A percentile compares a stretch with the other conserved stretches of the same genome.
Evolutionary conservation across 306 rosid genomes (phyloP).

Genomic region (Quercus suber): DNA sequence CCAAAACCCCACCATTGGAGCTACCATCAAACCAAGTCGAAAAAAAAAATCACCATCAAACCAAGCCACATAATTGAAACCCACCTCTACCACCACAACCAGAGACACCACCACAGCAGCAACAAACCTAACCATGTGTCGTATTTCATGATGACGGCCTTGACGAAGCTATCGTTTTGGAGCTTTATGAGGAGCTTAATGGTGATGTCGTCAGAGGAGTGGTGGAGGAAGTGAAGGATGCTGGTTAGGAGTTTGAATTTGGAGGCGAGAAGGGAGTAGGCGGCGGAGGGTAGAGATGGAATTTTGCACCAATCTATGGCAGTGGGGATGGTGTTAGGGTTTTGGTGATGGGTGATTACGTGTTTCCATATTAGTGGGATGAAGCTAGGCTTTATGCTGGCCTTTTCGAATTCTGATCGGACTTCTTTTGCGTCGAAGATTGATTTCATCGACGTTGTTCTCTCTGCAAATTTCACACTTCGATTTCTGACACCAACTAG

Average conservation of each 20-base stretch:
- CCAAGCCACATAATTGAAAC: no score
- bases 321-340: background rate
- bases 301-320: constrained; percentile 35
- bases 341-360: constrained; percentile 8
- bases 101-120: no score
- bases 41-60: no score
- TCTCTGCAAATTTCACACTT: background rate
- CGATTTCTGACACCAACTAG: background rate
- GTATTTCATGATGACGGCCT: constrained; percentile 88
- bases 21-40: no score
- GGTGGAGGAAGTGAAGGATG: constrained; percentile 62
- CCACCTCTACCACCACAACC: no score
- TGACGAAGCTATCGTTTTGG: constrained; percentile 70
- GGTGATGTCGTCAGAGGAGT: constrained; percentile 69
- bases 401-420: constrained; percentile 44
- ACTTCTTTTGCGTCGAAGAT: constrained; percentile 71
- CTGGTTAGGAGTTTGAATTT: constrained; percentile 73
- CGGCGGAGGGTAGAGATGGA: constrained; percentile 68
- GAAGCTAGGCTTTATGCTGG: constrained; percentile 54
- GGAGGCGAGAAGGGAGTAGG: constrained; percentile 58
- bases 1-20: no score
- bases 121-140: constrained; percentile 62
- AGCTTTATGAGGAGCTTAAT: constrained; percentile 87
- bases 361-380: constrained; percentile 68
- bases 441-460: constrained; percentile 54